Conservation (phyloP, 192 early-diverging fungal species). For the Piromyces sp. region DNA sequence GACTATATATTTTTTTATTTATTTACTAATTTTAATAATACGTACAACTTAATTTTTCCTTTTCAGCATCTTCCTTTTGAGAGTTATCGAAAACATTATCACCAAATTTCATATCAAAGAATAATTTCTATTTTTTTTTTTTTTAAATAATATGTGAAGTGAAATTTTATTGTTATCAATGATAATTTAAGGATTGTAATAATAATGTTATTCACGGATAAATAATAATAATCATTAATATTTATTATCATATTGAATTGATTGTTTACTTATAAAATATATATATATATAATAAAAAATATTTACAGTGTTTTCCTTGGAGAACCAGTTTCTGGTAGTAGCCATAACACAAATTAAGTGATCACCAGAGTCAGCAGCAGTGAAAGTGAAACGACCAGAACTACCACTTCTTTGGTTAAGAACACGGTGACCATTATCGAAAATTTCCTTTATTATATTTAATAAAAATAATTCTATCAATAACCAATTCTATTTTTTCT, state of each 20-base stretch:
- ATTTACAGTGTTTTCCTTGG: constrained; percentile 29
- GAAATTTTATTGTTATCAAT: too few relatives aligned
- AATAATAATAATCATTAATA: too few relatives aligned
- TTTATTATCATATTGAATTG: too few relatives aligned
- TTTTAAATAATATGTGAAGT: too few relatives aligned
- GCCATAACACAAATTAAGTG: constrained; percentile 76
- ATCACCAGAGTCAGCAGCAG: constrained; percentile 69
- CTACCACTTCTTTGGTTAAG: constrained; percentile 56
- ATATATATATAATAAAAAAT: constrained; percentile 4
- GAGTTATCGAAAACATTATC: constrained; percentile 34
- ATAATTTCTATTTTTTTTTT: constrained; percentile 10
- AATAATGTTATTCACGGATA: too few relatives aligned
- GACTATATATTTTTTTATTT: too few relatives aligned
- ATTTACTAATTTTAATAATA: neutral
- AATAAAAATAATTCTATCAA: too few relatives aligned
- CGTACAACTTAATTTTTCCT: constrained; percentile 17
- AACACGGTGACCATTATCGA: constrained; percentile 13
- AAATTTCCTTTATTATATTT: constrained; percentile 4
- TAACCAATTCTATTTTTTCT: too few relatives aligned
- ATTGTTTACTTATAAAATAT: too few relatives aligned
- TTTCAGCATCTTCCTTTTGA: constrained; percentile 33
- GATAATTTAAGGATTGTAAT: too few relatives aligned
- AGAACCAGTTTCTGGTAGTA: neutral
- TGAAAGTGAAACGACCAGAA: constrained; percentile 78
- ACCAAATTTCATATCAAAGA: constrained; percentile 6